Evolutionary conservation across 441 rosid genomes (phyloP).

Genomic region (Eruca vesicaria): DNA sequence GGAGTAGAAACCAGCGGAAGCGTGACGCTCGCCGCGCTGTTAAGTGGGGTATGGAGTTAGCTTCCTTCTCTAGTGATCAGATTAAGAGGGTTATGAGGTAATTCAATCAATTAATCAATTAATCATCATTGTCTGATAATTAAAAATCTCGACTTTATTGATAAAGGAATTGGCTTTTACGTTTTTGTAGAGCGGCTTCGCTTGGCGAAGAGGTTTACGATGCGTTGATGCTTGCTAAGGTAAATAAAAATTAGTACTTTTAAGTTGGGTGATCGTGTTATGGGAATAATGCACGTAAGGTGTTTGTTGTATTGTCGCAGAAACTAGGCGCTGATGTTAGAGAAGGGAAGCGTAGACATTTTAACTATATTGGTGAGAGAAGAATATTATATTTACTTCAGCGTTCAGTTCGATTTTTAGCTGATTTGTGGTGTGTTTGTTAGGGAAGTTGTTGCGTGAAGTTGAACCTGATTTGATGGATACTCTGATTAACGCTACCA

Average conservation of each 20-base stretch:
- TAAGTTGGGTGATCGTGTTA: not conserved
- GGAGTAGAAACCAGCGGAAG: conserved; percentile 79
- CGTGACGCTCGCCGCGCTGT: conserved; percentile 88
- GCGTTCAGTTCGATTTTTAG: conserved; percentile 13
- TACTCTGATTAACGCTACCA: conserved; percentile 64
- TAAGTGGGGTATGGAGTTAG: conserved; percentile 74
- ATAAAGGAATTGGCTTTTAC: not conserved
- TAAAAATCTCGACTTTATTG: not conserved
- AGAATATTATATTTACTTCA: not conserved
- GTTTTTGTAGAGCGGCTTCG: conserved; percentile 49
- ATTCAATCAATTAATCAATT: conserved; percentile 38
- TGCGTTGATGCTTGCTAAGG: conserved; percentile 84
- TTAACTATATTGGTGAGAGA: conserved; percentile 61
- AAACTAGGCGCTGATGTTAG: conserved; percentile 72
- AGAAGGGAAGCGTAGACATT: conserved; percentile 89
- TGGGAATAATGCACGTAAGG: conserved; percentile 37
- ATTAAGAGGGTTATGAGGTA: conserved; percentile 68
- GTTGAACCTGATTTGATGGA: conserved; percentile 83
- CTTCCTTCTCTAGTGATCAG: conserved; percentile 67
- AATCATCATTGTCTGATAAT: not conserved
- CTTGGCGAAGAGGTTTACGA: conserved; percentile 67
- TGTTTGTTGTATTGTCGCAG: conserved; percentile 65
- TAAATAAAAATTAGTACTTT: conserved; percentile 1
- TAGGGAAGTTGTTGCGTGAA: conserved; percentile 77
- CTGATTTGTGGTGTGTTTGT: not conserved